phyloP scores from a whole-genome alignment of 768 basidiomycete genomes.

The Agaricus blazei region DNA sequence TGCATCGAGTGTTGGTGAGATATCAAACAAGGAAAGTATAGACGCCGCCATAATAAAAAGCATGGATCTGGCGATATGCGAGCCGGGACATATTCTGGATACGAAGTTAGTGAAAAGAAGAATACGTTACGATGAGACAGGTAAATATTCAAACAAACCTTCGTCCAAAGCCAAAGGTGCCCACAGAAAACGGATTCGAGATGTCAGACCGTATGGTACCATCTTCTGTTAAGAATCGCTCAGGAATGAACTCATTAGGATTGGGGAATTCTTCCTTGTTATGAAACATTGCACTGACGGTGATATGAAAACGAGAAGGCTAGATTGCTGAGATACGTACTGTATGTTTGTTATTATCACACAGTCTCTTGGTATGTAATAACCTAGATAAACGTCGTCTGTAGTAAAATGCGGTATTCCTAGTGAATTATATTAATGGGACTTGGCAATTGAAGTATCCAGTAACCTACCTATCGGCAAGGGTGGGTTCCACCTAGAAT shows the following conservation, averaged over 20 bases:
- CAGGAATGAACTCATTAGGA: conserved; percentile 16
- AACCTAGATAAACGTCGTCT: not conserved
- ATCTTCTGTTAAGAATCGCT: conserved; percentile 15
- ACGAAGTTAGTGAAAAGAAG: too few relatives aligned
- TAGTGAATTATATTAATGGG: not conserved
- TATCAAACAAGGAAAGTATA: conserved; percentile 15
- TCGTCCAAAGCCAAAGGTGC: conserved; percentile 27
- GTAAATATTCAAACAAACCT: conserved; percentile 11
- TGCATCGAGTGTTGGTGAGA: conserved; percentile 10
- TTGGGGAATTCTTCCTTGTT: conserved; percentile 16
- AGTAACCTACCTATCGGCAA: not conserved
- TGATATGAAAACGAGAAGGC: not conserved
- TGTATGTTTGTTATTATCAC: not conserved
- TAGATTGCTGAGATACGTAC: not conserved
- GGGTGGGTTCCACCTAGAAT: not conserved
- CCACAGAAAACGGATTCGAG: conserved; percentile 16
- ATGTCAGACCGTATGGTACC: conserved; percentile 16
- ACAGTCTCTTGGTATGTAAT: not conserved
- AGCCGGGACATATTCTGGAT: conserved; percentile 9
- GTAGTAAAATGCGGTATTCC: not conserved
- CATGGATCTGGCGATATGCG: not conserved
- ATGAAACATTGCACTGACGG: conserved; percentile 17
- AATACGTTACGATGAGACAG: not conserved
- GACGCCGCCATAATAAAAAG: conserved; percentile 2
- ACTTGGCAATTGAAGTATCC: too few relatives aligned